These are phyloP conservation scores for Drechslerella stenobrocha DNA, from an alignment of 2,329 filamentous ascomycete genomes.

Conservation along the genomic window DNA sequence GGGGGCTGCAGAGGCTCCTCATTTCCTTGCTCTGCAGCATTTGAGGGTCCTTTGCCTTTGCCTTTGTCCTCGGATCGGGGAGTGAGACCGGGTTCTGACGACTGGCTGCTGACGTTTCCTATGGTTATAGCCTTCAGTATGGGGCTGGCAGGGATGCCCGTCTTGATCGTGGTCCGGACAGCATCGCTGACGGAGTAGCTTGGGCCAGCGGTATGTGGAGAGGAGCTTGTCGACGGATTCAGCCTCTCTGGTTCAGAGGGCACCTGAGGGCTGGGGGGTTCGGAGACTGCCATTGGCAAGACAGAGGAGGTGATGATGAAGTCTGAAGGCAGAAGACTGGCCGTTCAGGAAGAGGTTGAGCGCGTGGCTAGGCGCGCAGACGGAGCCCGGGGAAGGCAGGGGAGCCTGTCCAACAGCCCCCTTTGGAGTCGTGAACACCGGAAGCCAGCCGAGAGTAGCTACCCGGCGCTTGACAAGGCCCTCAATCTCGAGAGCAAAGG, in stretches of 20 bases:
- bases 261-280: constrained; percentile 31
- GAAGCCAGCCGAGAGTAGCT: neutral
- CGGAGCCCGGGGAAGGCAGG: constrained; percentile 3
- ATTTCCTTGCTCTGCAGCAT: too few relatives aligned
- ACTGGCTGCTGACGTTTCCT: constrained; percentile 8
- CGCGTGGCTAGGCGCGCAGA: constrained; percentile 21
- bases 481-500: too few relatives aligned
- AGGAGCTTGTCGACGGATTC: constrained; percentile 34
- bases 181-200: constrained; percentile 25
- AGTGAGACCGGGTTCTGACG: constrained; percentile 5
- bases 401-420: neutral
- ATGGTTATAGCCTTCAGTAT: constrained; percentile 27
- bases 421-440: too few relatives aligned
- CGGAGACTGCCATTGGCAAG: constrained; percentile 40
- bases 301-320: neutral
- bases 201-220: constrained; percentile 1
- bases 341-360: constrained; percentile 17
- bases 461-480: too few relatives aligned
- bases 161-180: constrained; percentile 32
- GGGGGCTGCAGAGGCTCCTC: constrained; percentile 42
- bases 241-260: constrained; percentile 30
- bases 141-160: constrained; percentile 34
- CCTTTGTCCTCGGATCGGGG: constrained; percentile 21
- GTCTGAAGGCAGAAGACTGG: constrained; percentile 8
- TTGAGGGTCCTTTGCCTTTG: constrained; percentile 32